These are phyloP conservation scores for Aspergillus terreus DNA, from an alignment of 2,329 filamentous ascomycete genomes.

Conservation along the genomic window DNA sequence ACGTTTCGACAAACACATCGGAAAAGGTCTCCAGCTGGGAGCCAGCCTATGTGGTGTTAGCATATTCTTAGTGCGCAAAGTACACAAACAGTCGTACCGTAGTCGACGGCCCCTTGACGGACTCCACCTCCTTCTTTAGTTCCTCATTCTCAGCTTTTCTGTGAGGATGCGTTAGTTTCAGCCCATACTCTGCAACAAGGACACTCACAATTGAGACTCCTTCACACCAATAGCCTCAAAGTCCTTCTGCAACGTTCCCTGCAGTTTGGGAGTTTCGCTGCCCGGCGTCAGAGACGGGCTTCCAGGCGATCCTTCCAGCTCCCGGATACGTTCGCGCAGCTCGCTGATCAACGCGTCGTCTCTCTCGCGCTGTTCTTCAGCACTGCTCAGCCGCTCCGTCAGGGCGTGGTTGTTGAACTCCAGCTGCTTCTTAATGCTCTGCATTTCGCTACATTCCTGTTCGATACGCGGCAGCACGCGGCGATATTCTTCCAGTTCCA, in stretches of 20 bases:
- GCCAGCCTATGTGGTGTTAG: slow-evolving; percentile 19
- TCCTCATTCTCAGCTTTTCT: slow-evolving; percentile 42
- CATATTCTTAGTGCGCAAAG: background rate
- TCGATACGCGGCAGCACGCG: slow-evolving; percentile 46
- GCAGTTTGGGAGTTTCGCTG: slow-evolving; percentile 36
- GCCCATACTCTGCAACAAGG: background rate
- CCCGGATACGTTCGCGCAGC: slow-evolving; percentile 39
- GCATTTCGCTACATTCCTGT: slow-evolving; percentile 46
- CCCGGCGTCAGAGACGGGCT: slow-evolving; percentile 36
- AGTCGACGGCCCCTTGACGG: slow-evolving; percentile 23
- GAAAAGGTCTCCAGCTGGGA: slow-evolving; percentile 31
- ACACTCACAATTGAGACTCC: slow-evolving; percentile 37
- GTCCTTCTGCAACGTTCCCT: slow-evolving; percentile 40
- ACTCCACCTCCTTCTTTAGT: slow-evolving; percentile 34
- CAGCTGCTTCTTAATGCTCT: slow-evolving; percentile 46
- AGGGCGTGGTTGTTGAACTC: slow-evolving; percentile 48
- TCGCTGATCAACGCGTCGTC: slow-evolving; percentile 42
- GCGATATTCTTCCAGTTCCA: slow-evolving; percentile 43
- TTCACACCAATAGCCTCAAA: slow-evolving; percentile 38
- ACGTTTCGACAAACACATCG: slow-evolving; percentile 28
- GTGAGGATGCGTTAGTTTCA: background rate
- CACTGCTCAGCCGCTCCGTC: slow-evolving; percentile 41
- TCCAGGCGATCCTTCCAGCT: slow-evolving; percentile 38
- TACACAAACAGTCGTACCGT: slow-evolving; percentile 8
- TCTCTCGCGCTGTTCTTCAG: slow-evolving; percentile 41